A percentile compares a stretch with the other conserved stretches of the same genome.
phyloP scores from a whole-genome alignment of 2,329 filamentous ascomycete genomes.

The Penicillium sp. region DNA sequence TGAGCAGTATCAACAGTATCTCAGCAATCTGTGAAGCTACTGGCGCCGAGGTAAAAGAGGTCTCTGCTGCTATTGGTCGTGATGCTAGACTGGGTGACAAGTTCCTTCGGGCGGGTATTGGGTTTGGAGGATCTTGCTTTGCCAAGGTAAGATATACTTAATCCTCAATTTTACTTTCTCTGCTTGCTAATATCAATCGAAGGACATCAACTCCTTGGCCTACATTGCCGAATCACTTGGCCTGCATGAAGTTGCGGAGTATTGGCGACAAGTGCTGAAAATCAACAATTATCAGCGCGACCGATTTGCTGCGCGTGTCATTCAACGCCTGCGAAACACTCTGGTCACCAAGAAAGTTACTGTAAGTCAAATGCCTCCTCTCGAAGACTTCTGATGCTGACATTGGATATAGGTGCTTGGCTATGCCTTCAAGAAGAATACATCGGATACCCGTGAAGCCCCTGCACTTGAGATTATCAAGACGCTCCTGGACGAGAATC shows the following conservation, averaged over 20 bases:
- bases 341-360: slow-evolving; percentile 73
- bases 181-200: slow-evolving; percentile 53
- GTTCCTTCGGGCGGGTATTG: slow-evolving; percentile 74
- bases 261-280: slow-evolving; percentile 73
- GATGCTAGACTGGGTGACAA: slow-evolving; percentile 73
- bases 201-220: slow-evolving; percentile 73
- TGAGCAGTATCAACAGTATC: slow-evolving; percentile 79
- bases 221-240: slow-evolving; percentile 74
- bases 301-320: slow-evolving; percentile 69
- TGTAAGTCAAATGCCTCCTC: background rate
- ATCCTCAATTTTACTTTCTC: background rate
- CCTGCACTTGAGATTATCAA: slow-evolving; percentile 51
- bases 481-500: slow-evolving; percentile 19
- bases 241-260: slow-evolving; percentile 71
- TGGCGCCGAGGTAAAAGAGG: slow-evolving; percentile 73
- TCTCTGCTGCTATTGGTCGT: slow-evolving; percentile 66
- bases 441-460: slow-evolving; percentile 72
- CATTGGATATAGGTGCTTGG: slow-evolving; percentile 64
- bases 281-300: slow-evolving; percentile 78
- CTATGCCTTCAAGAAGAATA: slow-evolving; percentile 80
- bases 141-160: background rate
- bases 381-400: too few relatives aligned
- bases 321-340: slow-evolving; percentile 70
- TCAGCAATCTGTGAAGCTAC: slow-evolving; percentile 76
- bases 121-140: slow-evolving; percentile 69